Evolutionary conservation across 495 filamentous ascomycete species (phyloP), one percentile per base, ranked within the genome.

Genomic region (Neurospora sublineolata): DNA sequence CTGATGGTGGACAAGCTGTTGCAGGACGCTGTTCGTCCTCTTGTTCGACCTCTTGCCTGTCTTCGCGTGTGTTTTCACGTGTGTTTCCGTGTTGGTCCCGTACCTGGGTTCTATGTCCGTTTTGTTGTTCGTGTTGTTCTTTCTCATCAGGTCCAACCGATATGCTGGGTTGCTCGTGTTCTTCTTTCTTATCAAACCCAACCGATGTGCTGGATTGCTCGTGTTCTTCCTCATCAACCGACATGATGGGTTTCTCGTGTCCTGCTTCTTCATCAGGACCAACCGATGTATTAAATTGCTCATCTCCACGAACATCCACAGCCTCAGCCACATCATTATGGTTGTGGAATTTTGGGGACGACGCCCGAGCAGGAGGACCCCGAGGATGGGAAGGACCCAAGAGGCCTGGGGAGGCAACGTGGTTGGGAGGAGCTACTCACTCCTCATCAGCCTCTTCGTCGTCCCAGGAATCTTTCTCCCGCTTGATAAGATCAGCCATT

Each of bases 391-490:
- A 60, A 60, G 23, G 12, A 27, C 7, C 52, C n/a, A 2, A 70
- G 30, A 9, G 60, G 30, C 36, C 20, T 20, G 27, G 14, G 18
- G 18, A n/a, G 18, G 27, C 16, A 12, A 41, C 2, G 33, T 10
- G 20, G 23, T 37, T 41, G 52, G 8, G 42, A 41, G 18, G 16
- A 38, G 69, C 23, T 72, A 36, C 37, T 69, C 72, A 76, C 74
- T 81, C 83, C 40, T 85, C 83, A 71, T 88, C 86, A 70, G 91
- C 90, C 70, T 85, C 85, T 73, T 89, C 91, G 70, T 93, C 92
- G 70, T 92, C 90, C 89, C 91, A 93, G 16, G 83, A 84, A 76
- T 94, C 92, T 75, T 87, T 82, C 82, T 96, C 93, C 73, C 85
- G 86, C 80, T 88, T 87, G 71, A 92, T 85, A 70, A 83, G 76